Base-by-base conservation (phyloP, 257 asterid species). In the Thymus mandschuricus region DNA sequence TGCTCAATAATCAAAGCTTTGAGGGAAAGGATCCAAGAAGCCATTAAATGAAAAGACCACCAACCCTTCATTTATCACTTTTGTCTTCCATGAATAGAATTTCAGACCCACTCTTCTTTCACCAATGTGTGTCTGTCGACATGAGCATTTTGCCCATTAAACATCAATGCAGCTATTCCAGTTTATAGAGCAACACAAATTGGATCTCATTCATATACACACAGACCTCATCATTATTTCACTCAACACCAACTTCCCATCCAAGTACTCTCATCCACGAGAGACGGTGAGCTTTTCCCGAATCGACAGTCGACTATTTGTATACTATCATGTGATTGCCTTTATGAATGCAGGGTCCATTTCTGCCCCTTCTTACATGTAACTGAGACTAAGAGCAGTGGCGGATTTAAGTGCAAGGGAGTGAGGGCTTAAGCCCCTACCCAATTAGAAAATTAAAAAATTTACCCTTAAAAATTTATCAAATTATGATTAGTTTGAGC, bases 51-150 rank as follows among this genome's bases (percentile, higher is more conserved):
- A 33, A 21, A 13, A 31, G 63, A 31, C 50, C 78, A 79, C 50
- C 86, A 72, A 73, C 79, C 79, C 76, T 63, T 62, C 67, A 80
- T 71, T 76, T 68, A 76, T 72, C 40, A 46, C 66, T 11, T 21
- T 48, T 27, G 15, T 10, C 50, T 28, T 51, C 74, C 61, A 58
- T 33, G 64, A 31, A 64, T 3, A 31, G 70, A 35, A 55, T 55
- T 60, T 61, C 75, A 34, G 50, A 52, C 57, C 68, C 5, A 34
- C 54, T 31, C 27, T 60, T 27, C 46, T 59, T 1, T n/a, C 59
- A 60, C 27, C 11, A 21, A 50, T 66, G 60, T 13, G 27, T 3
- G 21, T 43, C 6, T 10, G 29, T 44, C 60, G 15, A 64, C 34
- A 64, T 33, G 44, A 63, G 44, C 44, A 43, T 15, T 40, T 38